These are phyloP conservation scores for Paramecium primaurelia DNA, from an alignment of 73 alveolate genomes.

Conservation along the genomic window DNA sequence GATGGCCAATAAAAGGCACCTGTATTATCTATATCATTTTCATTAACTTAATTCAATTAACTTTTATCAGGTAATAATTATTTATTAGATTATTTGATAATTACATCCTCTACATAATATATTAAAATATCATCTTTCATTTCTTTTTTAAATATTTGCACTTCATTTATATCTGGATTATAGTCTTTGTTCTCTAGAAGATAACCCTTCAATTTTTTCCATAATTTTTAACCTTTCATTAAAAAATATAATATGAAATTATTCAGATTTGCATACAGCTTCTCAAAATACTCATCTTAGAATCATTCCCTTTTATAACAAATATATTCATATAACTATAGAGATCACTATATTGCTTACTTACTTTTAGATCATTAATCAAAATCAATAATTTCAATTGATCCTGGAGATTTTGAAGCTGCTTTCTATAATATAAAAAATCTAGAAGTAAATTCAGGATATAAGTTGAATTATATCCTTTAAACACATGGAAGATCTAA, in stretches of 20 bases:
- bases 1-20: constrained; percentile 24
- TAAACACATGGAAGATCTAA: constrained; percentile 31
- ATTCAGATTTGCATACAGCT: background rate
- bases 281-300: background rate
- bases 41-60: background rate
- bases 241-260: constrained; percentile 2
- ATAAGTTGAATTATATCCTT: background rate
- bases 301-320: background rate
- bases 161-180: background rate
- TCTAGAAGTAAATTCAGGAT: background rate
- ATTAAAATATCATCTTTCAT: background rate
- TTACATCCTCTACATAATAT: background rate
- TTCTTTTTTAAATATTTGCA: background rate
- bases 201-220: background rate
- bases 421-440: constrained; percentile 8
- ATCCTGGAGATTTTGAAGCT: constrained; percentile 30
- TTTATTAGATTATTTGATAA: background rate
- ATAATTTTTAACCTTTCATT: background rate
- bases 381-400: constrained; percentile 21
- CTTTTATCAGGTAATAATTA: background rate
- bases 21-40: constrained; percentile 10
- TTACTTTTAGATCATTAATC: background rate
- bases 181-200: background rate
- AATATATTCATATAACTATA: constrained; percentile 10
- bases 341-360: constrained; percentile 11